Percentiles rank a stretch among this genome's conserved stretches.
These are phyloP conservation scores for Lagerstroemia speciosa DNA, from an alignment of 345 rosid genomes.

Conservation along the genomic window DNA sequence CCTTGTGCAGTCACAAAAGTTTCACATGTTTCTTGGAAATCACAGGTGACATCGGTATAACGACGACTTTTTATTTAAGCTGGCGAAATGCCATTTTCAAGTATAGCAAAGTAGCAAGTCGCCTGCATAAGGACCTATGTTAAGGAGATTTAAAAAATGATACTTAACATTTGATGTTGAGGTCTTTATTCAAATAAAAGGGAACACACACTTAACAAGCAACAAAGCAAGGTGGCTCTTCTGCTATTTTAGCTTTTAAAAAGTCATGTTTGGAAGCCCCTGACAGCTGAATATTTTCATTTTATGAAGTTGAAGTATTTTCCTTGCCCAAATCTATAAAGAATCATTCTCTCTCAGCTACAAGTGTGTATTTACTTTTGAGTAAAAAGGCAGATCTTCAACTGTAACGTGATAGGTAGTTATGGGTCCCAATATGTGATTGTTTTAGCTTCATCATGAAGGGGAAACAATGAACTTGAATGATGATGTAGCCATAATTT, in stretches of 20 bases:
- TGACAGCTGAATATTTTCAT: neutral
- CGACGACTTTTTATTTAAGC: too few relatives aligned
- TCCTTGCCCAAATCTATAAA: neutral
- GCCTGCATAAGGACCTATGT: neutral
- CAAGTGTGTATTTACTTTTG: too few relatives aligned
- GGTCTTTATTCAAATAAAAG: neutral
- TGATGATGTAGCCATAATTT: too few relatives aligned
- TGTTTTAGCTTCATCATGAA: too few relatives aligned
- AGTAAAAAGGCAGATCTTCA: too few relatives aligned
- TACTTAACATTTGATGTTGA: neutral
- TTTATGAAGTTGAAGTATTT: neutral
- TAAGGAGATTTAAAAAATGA: neutral
- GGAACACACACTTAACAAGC: neutral
- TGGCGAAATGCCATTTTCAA: too few relatives aligned
- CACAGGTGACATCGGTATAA: too few relatives aligned
- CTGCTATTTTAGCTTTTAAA: neutral
- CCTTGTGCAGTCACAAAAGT: too few relatives aligned
- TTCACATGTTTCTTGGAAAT: too few relatives aligned
- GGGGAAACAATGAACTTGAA: too few relatives aligned
- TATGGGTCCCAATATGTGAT: too few relatives aligned
- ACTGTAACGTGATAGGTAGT: too few relatives aligned
- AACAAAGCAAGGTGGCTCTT: neutral
- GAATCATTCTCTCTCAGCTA: neutral
- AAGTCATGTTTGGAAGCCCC: neutral
- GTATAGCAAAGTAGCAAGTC: neutral